phyloP scores from a whole-genome alignment of 164 flowering plant genomes.

The Vitis cinerea region DNA sequence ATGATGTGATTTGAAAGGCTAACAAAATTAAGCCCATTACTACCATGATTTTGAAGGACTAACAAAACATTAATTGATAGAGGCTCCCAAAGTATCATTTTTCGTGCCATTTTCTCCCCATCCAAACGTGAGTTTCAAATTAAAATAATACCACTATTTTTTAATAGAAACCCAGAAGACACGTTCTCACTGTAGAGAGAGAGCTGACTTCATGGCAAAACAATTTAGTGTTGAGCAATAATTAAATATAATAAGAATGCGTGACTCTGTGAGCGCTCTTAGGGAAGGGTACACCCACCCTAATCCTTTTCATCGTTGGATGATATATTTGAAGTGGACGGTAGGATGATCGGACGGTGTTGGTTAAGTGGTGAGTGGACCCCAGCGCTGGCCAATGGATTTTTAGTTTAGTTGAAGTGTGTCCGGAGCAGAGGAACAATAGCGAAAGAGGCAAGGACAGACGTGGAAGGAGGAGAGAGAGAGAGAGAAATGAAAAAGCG shows the following conservation, averaged over 20 bases:
- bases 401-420: background rate
- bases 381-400: conserved; percentile 7
- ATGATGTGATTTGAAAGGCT: background rate
- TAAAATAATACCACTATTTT: no score
- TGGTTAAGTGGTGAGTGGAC: background rate
- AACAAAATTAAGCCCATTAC: background rate
- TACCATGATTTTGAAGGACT: no score
- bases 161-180: conserved; percentile 6
- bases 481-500: conserved; percentile 10
- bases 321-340: no score
- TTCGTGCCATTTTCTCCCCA: no score
- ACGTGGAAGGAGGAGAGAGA: conserved; percentile 1
- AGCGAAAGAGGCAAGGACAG: background rate
- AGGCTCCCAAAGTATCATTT: no score
- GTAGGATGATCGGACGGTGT: background rate
- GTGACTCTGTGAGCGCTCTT: no score
- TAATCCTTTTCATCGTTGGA: no score
- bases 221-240: no score
- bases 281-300: no score
- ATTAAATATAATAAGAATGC: no score
- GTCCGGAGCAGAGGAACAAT: background rate
- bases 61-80: no score
- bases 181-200: background rate
- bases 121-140: background rate
- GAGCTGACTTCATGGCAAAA: background rate